Conservation (phyloP, 2,329 filamentous ascomycete genomes). For the Ophiostoma novo-ulmi region DNA sequence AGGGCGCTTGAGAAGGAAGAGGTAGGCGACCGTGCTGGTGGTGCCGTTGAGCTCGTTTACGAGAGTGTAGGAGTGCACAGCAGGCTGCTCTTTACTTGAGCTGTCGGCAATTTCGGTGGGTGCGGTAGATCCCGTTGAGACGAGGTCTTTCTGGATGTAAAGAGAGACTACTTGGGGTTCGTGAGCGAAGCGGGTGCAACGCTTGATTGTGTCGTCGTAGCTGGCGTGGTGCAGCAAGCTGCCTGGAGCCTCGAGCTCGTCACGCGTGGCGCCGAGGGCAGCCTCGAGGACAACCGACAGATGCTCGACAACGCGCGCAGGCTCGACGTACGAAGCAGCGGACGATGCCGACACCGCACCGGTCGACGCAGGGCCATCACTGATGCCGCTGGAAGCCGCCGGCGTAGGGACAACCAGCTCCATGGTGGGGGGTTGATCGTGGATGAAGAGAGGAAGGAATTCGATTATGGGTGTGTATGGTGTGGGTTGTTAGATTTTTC, state of each 20-base stretch:
- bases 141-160: conserved; percentile 78
- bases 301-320: conserved; percentile 66
- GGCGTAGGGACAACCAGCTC: conserved; percentile 47
- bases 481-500: neutral
- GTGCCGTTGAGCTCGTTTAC: conserved; percentile 44
- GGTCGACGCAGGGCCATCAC: conserved; percentile 20
- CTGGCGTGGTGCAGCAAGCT: conserved; percentile 73
- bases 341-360: conserved; percentile 28
- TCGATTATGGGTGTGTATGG: neutral
- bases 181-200: conserved; percentile 82
- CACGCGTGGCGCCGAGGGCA: conserved; percentile 66
- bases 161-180: conserved; percentile 80
- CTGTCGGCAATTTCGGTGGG: neutral
- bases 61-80: conserved; percentile 18
- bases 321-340: conserved; percentile 57
- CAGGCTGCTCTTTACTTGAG: conserved; percentile 41
- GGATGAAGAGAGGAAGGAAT: neutral
- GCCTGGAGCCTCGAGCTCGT: conserved; percentile 73
- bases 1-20: conserved; percentile 85
- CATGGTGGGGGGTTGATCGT: conserved; percentile 38
- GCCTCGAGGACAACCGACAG: conserved; percentile 65
- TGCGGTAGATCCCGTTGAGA: conserved; percentile 10
- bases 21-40: conserved; percentile 73
- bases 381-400: conserved; percentile 42
- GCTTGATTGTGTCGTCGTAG: conserved; percentile 73